A percentile compares a stretch with the other conserved stretches of the same genome.
Evolutionary conservation across 768 basidiomycete genomes (phyloP).

Genomic region (Xerocomellus chrysenteron): DNA sequence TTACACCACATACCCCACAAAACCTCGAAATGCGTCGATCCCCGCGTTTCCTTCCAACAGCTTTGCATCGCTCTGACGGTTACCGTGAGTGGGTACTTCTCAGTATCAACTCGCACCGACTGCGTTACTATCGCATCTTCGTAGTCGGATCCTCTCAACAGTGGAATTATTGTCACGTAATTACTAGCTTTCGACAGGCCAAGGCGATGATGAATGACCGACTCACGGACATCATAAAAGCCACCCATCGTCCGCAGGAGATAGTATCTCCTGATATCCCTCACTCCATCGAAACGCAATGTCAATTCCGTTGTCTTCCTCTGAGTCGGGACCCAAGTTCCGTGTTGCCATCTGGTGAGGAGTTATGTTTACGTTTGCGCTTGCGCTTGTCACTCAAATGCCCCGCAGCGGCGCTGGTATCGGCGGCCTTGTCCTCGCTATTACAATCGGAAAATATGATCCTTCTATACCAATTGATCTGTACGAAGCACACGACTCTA

Average conservation of each 20-base stretch:
- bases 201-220: neutral
- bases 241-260: too few species aligned
- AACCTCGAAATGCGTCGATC: too few species aligned
- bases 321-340: slow-evolving; percentile 7
- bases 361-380: too few species aligned
- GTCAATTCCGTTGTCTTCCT: neutral
- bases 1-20: too few species aligned
- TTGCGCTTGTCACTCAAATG: neutral
- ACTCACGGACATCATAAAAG: neutral
- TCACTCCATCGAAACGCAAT: too few species aligned
- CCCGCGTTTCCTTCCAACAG: too few species aligned
- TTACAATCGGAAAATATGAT: slow-evolving; percentile 35
- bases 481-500: slow-evolving; percentile 45
- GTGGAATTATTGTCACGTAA: neutral
- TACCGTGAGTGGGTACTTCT: too few species aligned
- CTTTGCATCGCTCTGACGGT: too few species aligned
- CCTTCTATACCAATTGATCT: slow-evolving; percentile 36
- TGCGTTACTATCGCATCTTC: too few species aligned
- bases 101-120: too few species aligned
- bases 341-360: slow-evolving; percentile 26
- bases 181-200: too few species aligned
- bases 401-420: slow-evolving; percentile 38
- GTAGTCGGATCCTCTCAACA: neutral
- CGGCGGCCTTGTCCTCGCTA: slow-evolving; percentile 43
- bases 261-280: too few species aligned